Evolutionary conservation across 306 rosid genomes (phyloP).

Genomic region (Cucumis melo): DNA sequence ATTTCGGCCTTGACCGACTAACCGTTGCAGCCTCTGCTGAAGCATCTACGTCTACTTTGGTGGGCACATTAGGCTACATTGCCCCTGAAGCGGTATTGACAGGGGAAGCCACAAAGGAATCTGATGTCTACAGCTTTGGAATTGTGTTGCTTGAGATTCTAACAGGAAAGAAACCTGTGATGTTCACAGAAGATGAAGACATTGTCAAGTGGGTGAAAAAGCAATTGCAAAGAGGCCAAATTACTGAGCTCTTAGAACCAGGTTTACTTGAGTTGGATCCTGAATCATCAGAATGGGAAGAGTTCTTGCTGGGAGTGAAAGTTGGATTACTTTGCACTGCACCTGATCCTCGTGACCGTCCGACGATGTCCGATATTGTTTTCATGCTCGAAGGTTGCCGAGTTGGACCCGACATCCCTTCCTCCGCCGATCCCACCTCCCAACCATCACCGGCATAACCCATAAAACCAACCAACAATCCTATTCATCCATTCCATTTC

Average conservation of each 20-base stretch:
- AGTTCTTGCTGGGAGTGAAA: conserved; percentile 80
- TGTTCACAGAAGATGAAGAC: conserved; percentile 90
- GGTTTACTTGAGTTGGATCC: conserved; percentile 90
- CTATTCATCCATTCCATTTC: not conserved
- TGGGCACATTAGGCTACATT: conserved; percentile 74
- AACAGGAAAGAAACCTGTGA: conserved; percentile 78
- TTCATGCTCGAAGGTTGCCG: conserved; percentile 99
- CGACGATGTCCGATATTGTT: conserved; percentile 90
- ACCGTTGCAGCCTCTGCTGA: conserved; percentile 35
- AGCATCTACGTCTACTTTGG: conserved; percentile 47
- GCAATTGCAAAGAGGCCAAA: conserved; percentile 79
- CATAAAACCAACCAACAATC: not conserved
- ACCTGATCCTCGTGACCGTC: conserved; percentile 81
- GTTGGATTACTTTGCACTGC: conserved; percentile 91
- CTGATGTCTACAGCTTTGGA: conserved; percentile 89
- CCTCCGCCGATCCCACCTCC: conserved; percentile 86
- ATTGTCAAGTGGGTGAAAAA: conserved; percentile 94
- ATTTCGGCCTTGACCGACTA: conserved; percentile 67
- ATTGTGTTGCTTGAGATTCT: conserved; percentile 68
- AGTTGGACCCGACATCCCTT: conserved; percentile 74
- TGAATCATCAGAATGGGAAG: conserved; percentile 96
- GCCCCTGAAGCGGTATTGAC: conserved; percentile 74
- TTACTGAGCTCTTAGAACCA: conserved; percentile 73
- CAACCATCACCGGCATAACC: conserved; percentile 57
- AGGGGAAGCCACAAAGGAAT: conserved; percentile 68